Evolutionary conservation across 2,329 filamentous ascomycete species (phyloP), one percentile per base, ranked within the genome.

Genomic region (Aureobasidium sp.): DNA sequence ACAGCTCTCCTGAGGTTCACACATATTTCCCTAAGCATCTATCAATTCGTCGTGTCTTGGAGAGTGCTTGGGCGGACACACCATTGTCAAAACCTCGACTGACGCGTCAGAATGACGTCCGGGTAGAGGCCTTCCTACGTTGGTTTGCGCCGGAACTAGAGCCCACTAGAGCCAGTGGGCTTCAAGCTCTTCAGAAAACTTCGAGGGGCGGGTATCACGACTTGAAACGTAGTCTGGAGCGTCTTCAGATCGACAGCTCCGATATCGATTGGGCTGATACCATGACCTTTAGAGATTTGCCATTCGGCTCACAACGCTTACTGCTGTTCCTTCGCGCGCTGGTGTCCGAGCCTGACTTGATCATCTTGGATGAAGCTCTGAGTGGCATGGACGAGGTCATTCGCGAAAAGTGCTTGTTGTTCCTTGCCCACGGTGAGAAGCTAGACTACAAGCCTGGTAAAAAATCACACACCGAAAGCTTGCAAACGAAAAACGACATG

Each of bases 1-100:
- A 97, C 73, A 94, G 91, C 0, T 95, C 90, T 64, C 94, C 94
- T 0, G 94, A 97, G 72, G 89, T 97, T 5, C 92, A 97, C 70
- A 87, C 90, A 58, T 91, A 96, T 74, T 97, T 97, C 77, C 93
- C 94, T 0, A 87, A 87, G 53, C 80, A 83, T 39, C 78, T 96
- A 51, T 87, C 86, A 0, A 77, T 96, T 11, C 84, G 90, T 1
- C 82, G 87, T 55, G 83, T 90, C 0, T 73, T 99, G 0, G 90
- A 94, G 71, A 93, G 87, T 55, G 91, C 93, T 0, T 97, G 91
- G 87, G 88, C 91, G 1, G 90, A 95, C 63, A 96, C 94, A 0
- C 95, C 96, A 67, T 80, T 88, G 17, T 82, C 86, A 1, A 85
- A 81, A 64, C 87, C 94, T 0, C 82, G 78, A 47, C 77, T 97